These are phyloP conservation scores for Suillus decipiens DNA, from an alignment of 768 basidiomycete species.

Conservation along the genomic window DNA sequence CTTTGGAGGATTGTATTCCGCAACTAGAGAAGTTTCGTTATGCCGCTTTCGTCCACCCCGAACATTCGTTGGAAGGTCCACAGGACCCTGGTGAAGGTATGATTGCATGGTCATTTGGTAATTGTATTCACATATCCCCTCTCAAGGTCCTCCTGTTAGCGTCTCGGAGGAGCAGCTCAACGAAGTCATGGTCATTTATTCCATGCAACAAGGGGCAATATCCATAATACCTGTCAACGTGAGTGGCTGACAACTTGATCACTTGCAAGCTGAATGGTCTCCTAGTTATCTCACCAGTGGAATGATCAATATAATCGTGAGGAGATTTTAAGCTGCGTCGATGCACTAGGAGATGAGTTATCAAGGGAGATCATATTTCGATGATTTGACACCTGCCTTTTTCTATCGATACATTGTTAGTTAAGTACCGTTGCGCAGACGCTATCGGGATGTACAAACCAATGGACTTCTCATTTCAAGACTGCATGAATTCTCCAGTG, in stretches of 20 bases:
- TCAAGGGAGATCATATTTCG: constrained; percentile 43
- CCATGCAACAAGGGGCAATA: constrained; percentile 21
- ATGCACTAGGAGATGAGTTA: constrained; percentile 45
- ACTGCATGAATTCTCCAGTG: too few species aligned
- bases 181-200: constrained; percentile 24
- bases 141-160: constrained; percentile 2
- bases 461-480: background rate
- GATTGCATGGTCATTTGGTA: constrained; percentile 1
- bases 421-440: background rate
- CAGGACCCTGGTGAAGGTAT: constrained; percentile 32
- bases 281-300: constrained; percentile 31
- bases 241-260: constrained; percentile 11
- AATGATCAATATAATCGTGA: constrained; percentile 29
- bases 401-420: background rate
- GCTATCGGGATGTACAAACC: background rate
- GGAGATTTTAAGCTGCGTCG: constrained; percentile 44
- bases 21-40: constrained; percentile 71
- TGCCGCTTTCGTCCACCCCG: constrained; percentile 67
- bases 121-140: background rate
- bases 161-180: constrained; percentile 24
- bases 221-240: constrained; percentile 31
- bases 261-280: constrained; percentile 14
- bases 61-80: constrained; percentile 46
- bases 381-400: background rate
- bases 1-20: constrained; percentile 56